Evolutionary conservation across 2,329 filamentous ascomycete species (phyloP).

Genomic region (Cytospora piceae): DNA sequence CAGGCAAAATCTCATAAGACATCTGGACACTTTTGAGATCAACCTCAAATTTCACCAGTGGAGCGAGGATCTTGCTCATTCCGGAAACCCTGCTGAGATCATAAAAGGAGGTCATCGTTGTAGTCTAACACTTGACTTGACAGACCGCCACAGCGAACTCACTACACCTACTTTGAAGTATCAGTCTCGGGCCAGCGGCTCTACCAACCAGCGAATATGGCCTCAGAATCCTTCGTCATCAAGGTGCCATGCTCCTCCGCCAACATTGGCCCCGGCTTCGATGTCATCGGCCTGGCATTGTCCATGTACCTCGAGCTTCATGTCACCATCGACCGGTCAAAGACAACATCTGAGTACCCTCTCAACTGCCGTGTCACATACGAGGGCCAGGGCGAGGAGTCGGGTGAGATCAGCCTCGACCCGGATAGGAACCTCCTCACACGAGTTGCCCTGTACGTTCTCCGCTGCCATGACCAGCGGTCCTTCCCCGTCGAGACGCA

Average conservation of each 20-base stretch:
- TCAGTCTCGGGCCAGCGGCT: neutral
- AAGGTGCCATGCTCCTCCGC: conserved; percentile 91
- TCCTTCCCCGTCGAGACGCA: conserved; percentile 84
- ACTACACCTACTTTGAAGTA: neutral
- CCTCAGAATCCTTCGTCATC: conserved; percentile 66
- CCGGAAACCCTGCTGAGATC: neutral
- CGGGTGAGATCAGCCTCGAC: conserved; percentile 76
- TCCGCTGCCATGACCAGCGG: conserved; percentile 87
- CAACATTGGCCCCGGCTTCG: conserved; percentile 97
- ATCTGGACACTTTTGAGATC: neutral
- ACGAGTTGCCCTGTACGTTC: conserved; percentile 88
- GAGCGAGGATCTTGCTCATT: neutral
- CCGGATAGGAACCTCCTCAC: conserved; percentile 92
- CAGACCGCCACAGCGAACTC: neutral
- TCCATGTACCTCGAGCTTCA: conserved; percentile 91
- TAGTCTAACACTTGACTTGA: neutral
- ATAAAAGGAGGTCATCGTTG: neutral
- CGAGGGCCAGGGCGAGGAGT: conserved; percentile 76
- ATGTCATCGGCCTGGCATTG: conserved; percentile 93
- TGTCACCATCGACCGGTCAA: conserved; percentile 72
- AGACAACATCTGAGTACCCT: conserved; percentile 58
- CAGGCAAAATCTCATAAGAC: conserved; percentile 1
- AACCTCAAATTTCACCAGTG: neutral
- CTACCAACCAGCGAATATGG: conserved; percentile 18
- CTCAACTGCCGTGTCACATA: conserved; percentile 91